phyloP scores from a whole-genome alignment of 148 eudicot species.

The Amaranthus palmeri region DNA sequence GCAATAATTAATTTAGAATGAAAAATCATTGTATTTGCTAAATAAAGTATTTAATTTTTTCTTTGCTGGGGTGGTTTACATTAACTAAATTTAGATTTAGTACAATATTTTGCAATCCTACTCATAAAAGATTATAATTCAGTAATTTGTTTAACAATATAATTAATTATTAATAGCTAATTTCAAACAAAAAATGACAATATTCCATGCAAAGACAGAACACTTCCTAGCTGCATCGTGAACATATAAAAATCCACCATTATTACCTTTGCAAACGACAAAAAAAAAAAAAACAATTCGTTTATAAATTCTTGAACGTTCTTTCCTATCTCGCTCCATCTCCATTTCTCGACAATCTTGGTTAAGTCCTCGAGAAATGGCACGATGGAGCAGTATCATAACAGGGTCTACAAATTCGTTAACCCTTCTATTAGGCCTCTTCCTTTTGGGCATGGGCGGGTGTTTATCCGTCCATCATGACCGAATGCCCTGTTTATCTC shows the following conservation, averaged over 20 bases:
- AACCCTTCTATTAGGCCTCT: not conserved
- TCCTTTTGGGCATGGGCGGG: not conserved
- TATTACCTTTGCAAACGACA: not conserved
- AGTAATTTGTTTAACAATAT: not conserved
- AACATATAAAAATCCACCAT: not conserved
- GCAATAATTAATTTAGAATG: not conserved
- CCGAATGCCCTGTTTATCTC: not conserved
- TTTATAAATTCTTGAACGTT: not conserved
- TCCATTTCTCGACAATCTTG: not conserved
- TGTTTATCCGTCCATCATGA: not conserved
- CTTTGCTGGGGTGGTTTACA: not conserved
- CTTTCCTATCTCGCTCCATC: not conserved
- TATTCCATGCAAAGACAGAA: conserved; percentile 12
- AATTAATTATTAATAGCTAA: not conserved
- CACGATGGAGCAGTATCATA: conserved; percentile 2
- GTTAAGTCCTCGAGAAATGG: conserved; percentile 6
- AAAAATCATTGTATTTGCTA: not conserved
- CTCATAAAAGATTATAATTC: not conserved
- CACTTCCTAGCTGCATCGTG: not conserved
- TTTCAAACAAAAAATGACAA: not conserved
- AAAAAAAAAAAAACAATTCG: not conserved
- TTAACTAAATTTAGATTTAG: not conserved
- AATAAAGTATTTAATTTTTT: conserved; percentile 1
- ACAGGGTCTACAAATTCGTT: conserved; percentile 1
- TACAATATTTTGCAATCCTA: not conserved